Percentiles rank a stretch among this genome's conserved stretches.
These are phyloP conservation scores for Parafenestella ontariensis DNA, from an alignment of 2,329 filamentous ascomycete species.

Conservation along the genomic window DNA sequence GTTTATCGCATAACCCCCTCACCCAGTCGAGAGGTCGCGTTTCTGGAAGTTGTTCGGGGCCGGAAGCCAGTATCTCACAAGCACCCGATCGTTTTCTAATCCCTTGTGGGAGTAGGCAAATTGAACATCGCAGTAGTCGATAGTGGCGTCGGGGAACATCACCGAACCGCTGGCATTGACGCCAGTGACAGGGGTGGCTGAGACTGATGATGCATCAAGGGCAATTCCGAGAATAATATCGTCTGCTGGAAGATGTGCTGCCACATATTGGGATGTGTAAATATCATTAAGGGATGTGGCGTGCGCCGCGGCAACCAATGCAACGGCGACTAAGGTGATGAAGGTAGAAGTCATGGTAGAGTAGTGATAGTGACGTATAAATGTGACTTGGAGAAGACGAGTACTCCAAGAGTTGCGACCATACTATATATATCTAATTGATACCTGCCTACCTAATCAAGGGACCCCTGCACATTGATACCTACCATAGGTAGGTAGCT, in stretches of 20 bases:
- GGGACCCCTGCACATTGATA: too few relatives aligned
- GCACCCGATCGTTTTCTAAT: slow-evolving; percentile 10
- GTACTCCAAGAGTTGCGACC: too few relatives aligned
- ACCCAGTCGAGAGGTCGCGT: slow-evolving; percentile 55
- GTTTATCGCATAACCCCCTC: slow-evolving; percentile 51
- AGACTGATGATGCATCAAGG: slow-evolving; percentile 37
- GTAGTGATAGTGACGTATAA: too few relatives aligned
- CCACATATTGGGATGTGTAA: slow-evolving; percentile 9
- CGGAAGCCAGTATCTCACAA: slow-evolving; percentile 51
- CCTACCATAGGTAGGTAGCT: too few relatives aligned
- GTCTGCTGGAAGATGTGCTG: slow-evolving; percentile 10
- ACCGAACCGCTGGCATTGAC: slow-evolving; percentile 11
- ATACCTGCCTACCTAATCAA: too few relatives aligned
- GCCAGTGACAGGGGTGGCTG: background rate
- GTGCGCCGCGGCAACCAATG: too few relatives aligned
- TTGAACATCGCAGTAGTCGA: slow-evolving; percentile 55
- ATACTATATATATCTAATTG: too few relatives aligned
- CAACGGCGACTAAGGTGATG: too few relatives aligned
- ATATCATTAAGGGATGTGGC: background rate
- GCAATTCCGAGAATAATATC: slow-evolving; percentile 33
- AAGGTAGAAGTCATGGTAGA: too few relatives aligned
- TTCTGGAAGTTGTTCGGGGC: slow-evolving; percentile 53
- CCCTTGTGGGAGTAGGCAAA: slow-evolving; percentile 55
- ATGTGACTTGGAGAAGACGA: too few relatives aligned
- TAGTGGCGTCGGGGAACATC: slow-evolving; percentile 45